A percentile compares a stretch with the other conserved stretches of the same genome.
phyloP scores from a whole-genome alignment of 345 rosid species.

The Corymbia maculata region DNA sequence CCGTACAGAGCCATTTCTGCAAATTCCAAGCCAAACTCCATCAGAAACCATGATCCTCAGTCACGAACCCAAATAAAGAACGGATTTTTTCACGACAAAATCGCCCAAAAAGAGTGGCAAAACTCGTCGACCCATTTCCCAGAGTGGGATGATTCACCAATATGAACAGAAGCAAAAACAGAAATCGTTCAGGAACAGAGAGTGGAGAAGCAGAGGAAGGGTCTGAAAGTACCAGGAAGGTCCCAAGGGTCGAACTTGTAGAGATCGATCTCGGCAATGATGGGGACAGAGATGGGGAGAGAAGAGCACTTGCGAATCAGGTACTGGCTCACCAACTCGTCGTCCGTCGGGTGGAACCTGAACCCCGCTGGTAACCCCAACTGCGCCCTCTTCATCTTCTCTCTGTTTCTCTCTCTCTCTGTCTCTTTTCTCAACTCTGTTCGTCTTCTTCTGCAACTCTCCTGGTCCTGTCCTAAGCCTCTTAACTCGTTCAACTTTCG shows the following conservation, averaged over 20 bases:
- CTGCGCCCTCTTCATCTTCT: conserved; percentile 8
- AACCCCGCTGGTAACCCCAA: conserved; percentile 77
- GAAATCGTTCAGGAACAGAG: neutral
- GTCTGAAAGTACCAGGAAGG: conserved; percentile 56
- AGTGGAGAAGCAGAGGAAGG: neutral
- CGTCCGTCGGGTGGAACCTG: conserved; percentile 96
- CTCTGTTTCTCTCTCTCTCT: no score
- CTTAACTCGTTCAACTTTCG: neutral
- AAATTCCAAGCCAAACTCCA: conserved; percentile 19
- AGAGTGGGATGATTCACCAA: neutral
- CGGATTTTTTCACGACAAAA: neutral
- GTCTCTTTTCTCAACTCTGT: neutral
- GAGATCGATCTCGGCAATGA: conserved; percentile 79
- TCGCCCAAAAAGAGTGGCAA: neutral
- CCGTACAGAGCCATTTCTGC: conserved; percentile 72
- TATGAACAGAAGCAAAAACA: neutral
- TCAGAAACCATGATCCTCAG: neutral
- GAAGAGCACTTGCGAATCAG: conserved; percentile 61
- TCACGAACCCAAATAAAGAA: neutral
- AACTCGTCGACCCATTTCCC: neutral
- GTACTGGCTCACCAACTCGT: conserved; percentile 77
- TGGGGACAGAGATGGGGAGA: conserved; percentile 49
- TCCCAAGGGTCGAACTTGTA: conserved; percentile 92
- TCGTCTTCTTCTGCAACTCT: neutral
- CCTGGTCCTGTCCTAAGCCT: neutral